A percentile compares a stretch with the other conserved stretches of the same genome.
Evolutionary conservation across 2,329 filamentous ascomycete species (phyloP).

Genomic region (Arthrobotrys musiformis): DNA sequence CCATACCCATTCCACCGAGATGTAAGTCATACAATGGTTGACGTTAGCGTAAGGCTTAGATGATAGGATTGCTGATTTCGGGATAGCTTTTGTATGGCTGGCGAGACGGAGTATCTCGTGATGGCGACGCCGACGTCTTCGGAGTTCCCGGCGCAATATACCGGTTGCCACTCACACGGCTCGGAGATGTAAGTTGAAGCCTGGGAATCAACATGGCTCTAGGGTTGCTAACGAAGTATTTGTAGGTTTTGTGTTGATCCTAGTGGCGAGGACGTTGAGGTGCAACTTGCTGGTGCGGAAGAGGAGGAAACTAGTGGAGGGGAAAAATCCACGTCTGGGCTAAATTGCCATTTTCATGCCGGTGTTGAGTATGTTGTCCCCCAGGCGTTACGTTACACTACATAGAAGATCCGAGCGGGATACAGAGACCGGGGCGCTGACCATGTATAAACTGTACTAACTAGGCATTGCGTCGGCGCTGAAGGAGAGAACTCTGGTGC

Average conservation of each 20-base stretch:
- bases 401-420: not conserved
- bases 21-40: slow-evolving; percentile 23
- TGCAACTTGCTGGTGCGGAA: slow-evolving; percentile 61
- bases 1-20: slow-evolving; percentile 41
- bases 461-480: slow-evolving; percentile 58
- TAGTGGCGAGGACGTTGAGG: slow-evolving; percentile 71
- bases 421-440: slow-evolving; percentile 56
- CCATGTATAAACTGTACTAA: not conserved
- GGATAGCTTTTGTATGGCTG: slow-evolving; percentile 65
- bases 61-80: not conserved
- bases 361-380: slow-evolving; percentile 74
- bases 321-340: not conserved
- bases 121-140: slow-evolving; percentile 60
- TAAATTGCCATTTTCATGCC: slow-evolving; percentile 78
- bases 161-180: slow-evolving; percentile 70
- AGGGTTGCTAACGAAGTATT: slow-evolving; percentile 10
- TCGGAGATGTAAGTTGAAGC: slow-evolving; percentile 67
- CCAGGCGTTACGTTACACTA: not conserved
- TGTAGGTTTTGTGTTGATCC: slow-evolving; percentile 72
- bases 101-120: slow-evolving; percentile 61
- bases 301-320: slow-evolving; percentile 30
- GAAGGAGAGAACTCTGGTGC: slow-evolving; percentile 64
- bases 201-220: not conserved
- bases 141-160: slow-evolving; percentile 61
- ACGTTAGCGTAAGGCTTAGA: slow-evolving; percentile 8